Conservation (phyloP, 768 basidiomycete species). For the Boletus speciosus region DNA sequence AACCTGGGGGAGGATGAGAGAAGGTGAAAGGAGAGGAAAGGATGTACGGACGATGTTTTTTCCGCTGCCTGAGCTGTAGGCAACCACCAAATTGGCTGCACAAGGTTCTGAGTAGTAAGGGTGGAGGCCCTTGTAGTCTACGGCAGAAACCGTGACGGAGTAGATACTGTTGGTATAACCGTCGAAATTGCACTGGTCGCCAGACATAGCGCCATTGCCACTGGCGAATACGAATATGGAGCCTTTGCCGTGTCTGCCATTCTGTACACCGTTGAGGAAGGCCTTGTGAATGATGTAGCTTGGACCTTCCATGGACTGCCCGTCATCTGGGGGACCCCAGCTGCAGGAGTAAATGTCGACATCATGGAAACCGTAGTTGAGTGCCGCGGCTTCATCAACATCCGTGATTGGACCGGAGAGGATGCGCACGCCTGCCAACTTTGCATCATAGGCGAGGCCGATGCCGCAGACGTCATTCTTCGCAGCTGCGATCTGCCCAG, state of each 20-base stretch:
- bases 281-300: slow-evolving; percentile 89
- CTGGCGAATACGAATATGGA: slow-evolving; percentile 96
- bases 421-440: slow-evolving; percentile 92
- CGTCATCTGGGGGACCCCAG: slow-evolving; percentile 98
- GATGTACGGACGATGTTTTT: slow-evolving; percentile 76
- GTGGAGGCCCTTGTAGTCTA: slow-evolving; percentile 90
- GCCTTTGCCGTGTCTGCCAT: slow-evolving; percentile 86
- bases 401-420: slow-evolving; percentile 94
- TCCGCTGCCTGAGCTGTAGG: slow-evolving; percentile 93
- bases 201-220: slow-evolving; percentile 87
- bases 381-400: slow-evolving; percentile 89
- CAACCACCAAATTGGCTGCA: slow-evolving; percentile 94
- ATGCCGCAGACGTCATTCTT: slow-evolving; percentile 93
- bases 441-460: slow-evolving; percentile 89
- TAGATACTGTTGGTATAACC: slow-evolving; percentile 99
- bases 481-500: slow-evolving; percentile 91
- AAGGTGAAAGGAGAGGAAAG: slow-evolving; percentile 1
- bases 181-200: slow-evolving; percentile 99
- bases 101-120: slow-evolving; percentile 98
- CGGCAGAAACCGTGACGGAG: slow-evolving; percentile 91
- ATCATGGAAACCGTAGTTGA: slow-evolving; percentile 94
- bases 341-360: slow-evolving; percentile 89
- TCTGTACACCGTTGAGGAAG: slow-evolving; percentile 88
- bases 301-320: slow-evolving; percentile 91
- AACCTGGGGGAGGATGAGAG: slow-evolving; percentile 50